These are phyloP conservation scores for Globisporangium nagaii DNA, from an alignment of 352 stramenopile species.

Conservation along the genomic window DNA sequence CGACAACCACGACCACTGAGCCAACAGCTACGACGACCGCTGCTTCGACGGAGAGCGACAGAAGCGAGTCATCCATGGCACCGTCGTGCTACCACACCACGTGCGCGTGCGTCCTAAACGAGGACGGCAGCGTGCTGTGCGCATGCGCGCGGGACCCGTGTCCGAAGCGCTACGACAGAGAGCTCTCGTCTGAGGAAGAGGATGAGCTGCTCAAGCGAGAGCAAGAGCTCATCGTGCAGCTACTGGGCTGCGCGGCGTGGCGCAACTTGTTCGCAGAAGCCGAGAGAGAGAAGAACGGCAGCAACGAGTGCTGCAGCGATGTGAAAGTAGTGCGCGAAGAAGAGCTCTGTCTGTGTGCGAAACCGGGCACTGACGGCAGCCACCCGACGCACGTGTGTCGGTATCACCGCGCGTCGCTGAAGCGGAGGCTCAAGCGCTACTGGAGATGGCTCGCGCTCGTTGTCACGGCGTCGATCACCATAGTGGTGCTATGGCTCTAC, in stretches of 20 bases:
- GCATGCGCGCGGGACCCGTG: not conserved
- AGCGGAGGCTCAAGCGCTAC: constrained; percentile 1
- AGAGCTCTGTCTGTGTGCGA: constrained; percentile 1
- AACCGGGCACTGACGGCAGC: not conserved
- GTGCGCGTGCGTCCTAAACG: not conserved
- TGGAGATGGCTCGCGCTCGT: not conserved
- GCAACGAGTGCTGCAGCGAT: not conserved
- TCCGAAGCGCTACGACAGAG: not conserved
- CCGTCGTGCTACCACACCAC: constrained; percentile 1
- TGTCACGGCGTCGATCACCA: not conserved
- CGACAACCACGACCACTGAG: not conserved
- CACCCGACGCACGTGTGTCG: not conserved
- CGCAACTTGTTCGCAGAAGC: not conserved
- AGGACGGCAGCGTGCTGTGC: not conserved
- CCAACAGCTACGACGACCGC: not conserved
- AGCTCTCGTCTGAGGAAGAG: not conserved
- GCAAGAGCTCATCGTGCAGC: not conserved
- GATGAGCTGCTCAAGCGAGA: not conserved
- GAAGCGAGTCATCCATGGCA: no score
- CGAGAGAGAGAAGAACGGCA: not conserved
- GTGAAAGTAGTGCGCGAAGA: not conserved
- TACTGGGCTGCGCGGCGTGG: constrained; percentile 7
- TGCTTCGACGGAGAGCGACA: not conserved
- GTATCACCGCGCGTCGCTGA: not conserved
- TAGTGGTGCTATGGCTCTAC: not conserved